Percentiles rank a stretch among this genome's conserved stretches.
Evolutionary conservation across 2,329 filamentous ascomycete genomes (phyloP).

Genomic region (Hypoxylon sp.): DNA sequence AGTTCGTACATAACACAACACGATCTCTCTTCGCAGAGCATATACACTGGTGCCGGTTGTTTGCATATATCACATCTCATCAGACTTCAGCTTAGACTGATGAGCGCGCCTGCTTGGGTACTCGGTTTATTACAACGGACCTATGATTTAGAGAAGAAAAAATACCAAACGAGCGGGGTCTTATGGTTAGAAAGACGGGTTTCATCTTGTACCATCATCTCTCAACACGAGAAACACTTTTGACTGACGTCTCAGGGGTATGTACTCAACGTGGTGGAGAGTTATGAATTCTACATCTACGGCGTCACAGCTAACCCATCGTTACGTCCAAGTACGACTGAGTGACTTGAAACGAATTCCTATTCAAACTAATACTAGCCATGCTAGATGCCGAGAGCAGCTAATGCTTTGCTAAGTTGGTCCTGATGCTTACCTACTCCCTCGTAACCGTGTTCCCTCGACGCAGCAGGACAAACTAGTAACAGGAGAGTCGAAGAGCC

Average conservation of each 20-base stretch:
- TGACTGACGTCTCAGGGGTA: neutral
- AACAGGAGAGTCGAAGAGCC: no score
- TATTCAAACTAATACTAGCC: neutral
- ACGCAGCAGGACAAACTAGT: no score
- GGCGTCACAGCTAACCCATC: neutral
- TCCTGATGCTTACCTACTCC: no score
- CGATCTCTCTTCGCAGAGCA: neutral
- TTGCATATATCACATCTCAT: neutral
- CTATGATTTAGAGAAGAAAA: neutral
- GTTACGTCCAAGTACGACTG: neutral
- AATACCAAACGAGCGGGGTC: neutral
- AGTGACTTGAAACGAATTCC: neutral
- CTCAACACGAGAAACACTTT: neutral
- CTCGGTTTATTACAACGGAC: neutral
- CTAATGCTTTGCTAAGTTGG: no score
- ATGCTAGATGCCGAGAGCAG: neutral
- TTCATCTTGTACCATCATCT: neutral
- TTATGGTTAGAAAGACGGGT: constrained; percentile 1
- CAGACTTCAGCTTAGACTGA: constrained; percentile 6
- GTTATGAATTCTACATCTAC: neutral
- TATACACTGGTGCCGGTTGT: constrained; percentile 2
- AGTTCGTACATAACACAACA: neutral
- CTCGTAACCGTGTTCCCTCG: no score
- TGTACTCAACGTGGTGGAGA: neutral
- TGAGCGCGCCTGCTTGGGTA: neutral